Evolutionary conservation across 495 filamentous ascomycete genomes (phyloP).

Genomic region (Apiosordaria backusii): DNA sequence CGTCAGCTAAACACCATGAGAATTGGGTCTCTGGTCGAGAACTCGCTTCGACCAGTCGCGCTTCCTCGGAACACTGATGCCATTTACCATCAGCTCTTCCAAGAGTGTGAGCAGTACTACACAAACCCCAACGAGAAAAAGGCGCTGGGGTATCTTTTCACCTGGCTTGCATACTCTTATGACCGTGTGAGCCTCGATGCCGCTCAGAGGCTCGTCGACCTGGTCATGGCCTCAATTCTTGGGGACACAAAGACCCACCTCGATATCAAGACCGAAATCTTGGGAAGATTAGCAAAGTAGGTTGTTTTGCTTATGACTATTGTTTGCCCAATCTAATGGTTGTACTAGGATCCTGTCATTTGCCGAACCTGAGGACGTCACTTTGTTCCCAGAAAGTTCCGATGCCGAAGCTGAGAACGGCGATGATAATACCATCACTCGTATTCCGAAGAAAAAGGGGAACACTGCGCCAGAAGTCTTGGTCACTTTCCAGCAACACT

Average conservation of each 20-base stretch:
- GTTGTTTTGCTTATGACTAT: not conserved
- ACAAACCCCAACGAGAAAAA: not conserved
- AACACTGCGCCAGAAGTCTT: not conserved
- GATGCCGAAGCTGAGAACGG: not conserved
- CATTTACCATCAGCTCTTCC: slow-evolving; percentile 4
- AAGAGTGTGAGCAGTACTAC: slow-evolving; percentile 9
- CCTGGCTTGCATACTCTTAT: slow-evolving; percentile 4
- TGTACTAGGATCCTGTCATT: not conserved
- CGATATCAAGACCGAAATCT: slow-evolving; percentile 1
- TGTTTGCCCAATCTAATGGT: not conserved
- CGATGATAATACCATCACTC: not conserved
- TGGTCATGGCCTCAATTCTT: not conserved
- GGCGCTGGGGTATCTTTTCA: slow-evolving; percentile 7
- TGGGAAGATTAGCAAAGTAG: not conserved
- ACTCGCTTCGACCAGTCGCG: not conserved
- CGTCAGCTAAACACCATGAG: not conserved
- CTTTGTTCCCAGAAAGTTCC: not conserved
- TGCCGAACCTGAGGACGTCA: not conserved
- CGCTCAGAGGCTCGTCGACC: slow-evolving; percentile 1
- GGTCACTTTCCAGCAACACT: slow-evolving; percentile 2
- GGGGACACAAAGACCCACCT: not conserved
- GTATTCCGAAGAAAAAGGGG: not conserved
- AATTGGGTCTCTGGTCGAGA: slow-evolving; percentile 4
- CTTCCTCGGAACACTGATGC: slow-evolving; percentile 4
- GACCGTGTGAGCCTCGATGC: not conserved